Base-by-base conservation (phyloP, 148 eudicot species). In the Chenopodium formosanum region DNA sequence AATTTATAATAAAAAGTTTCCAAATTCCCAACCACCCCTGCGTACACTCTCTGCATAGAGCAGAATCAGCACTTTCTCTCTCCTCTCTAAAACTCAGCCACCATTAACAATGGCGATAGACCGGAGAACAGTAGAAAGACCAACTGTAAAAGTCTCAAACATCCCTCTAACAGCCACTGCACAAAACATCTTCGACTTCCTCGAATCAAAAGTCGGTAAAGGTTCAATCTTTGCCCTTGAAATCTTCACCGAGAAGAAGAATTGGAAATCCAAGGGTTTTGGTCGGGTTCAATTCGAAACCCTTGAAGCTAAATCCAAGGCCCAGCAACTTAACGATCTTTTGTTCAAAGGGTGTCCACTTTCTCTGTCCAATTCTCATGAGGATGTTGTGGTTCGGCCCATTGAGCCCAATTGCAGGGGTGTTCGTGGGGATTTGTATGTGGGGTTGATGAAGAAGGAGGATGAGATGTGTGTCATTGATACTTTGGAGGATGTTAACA, bases 261-360 rank as follows among this genome's bases (percentile, higher is more conserved):
- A 94, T 83, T 96, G 99, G 99, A 94, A 92, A 62, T 90, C 99
- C 14, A 77, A 82, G 40, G 99, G 98, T 75, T 86, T 83, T 32
- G 99, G 98, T 0, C 85, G 93, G 1, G 90, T 92, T 27, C 99
- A 96, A 40, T 95, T 95, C 82, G 92, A 92, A 44, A 88, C 97
- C 92, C 92, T 87, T 34, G 87, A 82, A 13, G 62, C 84, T 13
- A 95, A 92, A 69, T 56, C 82, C 4, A 62, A 77, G 40, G 97
- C 98, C 37, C 29, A 79, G 9, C 48, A 80, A 3, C 84, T 94
- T 3, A 84, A 86, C 1, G 79, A 79, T 31, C 94, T 95, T 22
- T 4, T 85, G 46, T 94, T 96, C 79, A 86, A 83, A 66, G 94
- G 97, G 56, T 82, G 25, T 29, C 14, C n/a, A 4, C 90, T 95